Conservation (phyloP, 1,284 basidiomycete species). For the Fistulinella cinereoalba region DNA sequence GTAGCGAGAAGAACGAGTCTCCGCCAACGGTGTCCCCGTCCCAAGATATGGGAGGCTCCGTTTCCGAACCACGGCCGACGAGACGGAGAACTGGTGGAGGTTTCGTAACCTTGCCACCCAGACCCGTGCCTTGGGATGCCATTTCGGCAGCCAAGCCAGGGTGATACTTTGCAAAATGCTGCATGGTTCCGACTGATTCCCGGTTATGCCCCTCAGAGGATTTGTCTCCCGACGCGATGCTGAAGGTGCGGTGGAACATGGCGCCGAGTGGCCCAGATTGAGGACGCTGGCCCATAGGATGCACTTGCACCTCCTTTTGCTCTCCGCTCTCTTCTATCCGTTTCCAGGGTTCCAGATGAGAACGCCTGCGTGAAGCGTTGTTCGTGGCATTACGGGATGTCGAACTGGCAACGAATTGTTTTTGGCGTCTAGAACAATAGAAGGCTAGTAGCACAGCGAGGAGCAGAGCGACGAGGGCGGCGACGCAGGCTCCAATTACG, state of each 20-base stretch:
- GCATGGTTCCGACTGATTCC: conserved; percentile 33
- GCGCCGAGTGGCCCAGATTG: conserved; percentile 43
- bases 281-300: conserved; percentile 38
- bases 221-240: conserved; percentile 39
- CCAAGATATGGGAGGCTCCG: conserved; percentile 47
- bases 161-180: conserved; percentile 36
- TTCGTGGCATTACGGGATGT: conserved; percentile 35
- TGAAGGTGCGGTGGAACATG: conserved; percentile 54
- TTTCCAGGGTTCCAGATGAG: conserved; percentile 43
- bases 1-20: conserved; percentile 51
- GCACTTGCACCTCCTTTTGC: conserved; percentile 38
- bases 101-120: conserved; percentile 15
- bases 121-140: conserved; percentile 31
- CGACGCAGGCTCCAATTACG: conserved; percentile 52
- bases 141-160: conserved; percentile 54
- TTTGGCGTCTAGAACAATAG: conserved; percentile 48
- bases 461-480: conserved; percentile 45
- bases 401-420: conserved; percentile 13
- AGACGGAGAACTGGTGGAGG: conserved; percentile 41
- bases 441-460: conserved; percentile 45
- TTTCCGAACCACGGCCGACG: conserved; percentile 33
- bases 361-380: conserved; percentile 39
- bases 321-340: conserved; percentile 47
- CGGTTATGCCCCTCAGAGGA: conserved; percentile 33
- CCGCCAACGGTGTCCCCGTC: conserved; percentile 49